Conservation (phyloP, 139 green algal genomes). For the Picochlorum sp. region DNA sequence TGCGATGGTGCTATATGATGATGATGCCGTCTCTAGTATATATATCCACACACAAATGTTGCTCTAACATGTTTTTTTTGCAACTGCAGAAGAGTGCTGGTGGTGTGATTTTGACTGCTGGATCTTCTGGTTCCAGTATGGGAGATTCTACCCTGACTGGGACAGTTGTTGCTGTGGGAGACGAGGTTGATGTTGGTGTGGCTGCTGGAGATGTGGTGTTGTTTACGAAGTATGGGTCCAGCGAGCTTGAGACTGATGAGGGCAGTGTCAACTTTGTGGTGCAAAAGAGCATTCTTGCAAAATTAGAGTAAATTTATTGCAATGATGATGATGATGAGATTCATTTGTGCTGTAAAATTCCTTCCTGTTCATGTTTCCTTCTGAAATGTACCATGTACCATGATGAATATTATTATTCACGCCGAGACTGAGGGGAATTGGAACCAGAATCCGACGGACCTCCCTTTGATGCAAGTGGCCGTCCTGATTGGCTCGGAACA, state of each 20-base stretch:
- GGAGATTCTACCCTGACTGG: constrained; percentile 25
- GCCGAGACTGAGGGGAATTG: no score
- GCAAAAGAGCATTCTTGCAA: constrained; percentile 40
- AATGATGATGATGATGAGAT: background rate
- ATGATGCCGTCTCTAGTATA: background rate
- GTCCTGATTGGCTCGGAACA: no score
- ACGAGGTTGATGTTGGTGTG: constrained; percentile 22
- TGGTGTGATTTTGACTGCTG: constrained; percentile 32
- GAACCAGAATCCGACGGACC: no score
- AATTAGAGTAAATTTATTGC: constrained; percentile 21
- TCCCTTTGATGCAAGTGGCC: no score
- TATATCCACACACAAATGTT: no score
- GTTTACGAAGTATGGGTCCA: constrained; percentile 46
- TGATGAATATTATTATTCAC: no score
- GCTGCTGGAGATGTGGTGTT: constrained; percentile 37
- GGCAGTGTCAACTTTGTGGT: constrained; percentile 45
- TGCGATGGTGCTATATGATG: background rate
- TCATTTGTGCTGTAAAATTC: constrained; percentile 1
- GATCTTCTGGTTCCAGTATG: constrained; percentile 20
- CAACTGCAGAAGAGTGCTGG: constrained; percentile 23
- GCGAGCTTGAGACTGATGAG: constrained; percentile 32
- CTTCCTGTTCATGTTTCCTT: background rate
- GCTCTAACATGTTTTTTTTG: no score
- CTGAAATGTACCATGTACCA: no score
- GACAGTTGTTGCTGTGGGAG: constrained; percentile 9